These are phyloP conservation scores for Chlamydomonas reinhardtii DNA, from an alignment of 163 green algal genomes.

Conservation along the genomic window DNA sequence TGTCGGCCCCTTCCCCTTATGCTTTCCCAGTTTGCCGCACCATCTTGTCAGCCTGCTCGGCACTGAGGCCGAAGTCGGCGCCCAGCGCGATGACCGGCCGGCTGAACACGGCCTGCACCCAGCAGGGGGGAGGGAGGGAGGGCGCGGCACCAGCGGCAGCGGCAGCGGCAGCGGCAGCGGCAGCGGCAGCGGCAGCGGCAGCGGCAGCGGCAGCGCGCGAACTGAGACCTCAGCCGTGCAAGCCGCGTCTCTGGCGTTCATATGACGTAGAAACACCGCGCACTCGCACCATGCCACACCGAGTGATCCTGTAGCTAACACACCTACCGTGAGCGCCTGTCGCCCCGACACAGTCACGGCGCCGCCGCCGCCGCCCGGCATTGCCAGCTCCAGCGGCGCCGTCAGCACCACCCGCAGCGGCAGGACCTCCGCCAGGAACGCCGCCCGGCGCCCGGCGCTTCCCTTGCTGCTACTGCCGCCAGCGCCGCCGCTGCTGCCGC, in stretches of 20 bases:
- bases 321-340: conserved; percentile 51
- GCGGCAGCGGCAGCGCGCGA: too few species aligned
- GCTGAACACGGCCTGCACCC: conserved; percentile 63
- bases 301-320: too few species aligned
- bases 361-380: not conserved
- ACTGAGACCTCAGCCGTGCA: too few species aligned
- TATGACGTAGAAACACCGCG: too few species aligned
- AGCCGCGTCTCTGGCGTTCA: too few species aligned
- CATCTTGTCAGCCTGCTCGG: too few species aligned
- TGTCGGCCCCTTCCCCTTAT: too few species aligned
- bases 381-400: conserved; percentile 12
- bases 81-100: conserved; percentile 67
- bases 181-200: not conserved
- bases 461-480: not conserved
- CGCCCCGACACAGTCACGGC: not conserved
- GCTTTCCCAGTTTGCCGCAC: not conserved
- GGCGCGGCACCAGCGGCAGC: too few species aligned
- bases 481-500: not conserved
- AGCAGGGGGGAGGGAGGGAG: not conserved
- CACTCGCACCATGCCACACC: too few species aligned
- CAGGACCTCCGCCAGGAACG: conserved; percentile 50
- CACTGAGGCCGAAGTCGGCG: conserved; percentile 50
- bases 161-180: not conserved
- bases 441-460: not conserved
- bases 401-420: conserved; percentile 40